Conservation (phyloP, 345 rosid species). For the Syzygium grande region DNA sequence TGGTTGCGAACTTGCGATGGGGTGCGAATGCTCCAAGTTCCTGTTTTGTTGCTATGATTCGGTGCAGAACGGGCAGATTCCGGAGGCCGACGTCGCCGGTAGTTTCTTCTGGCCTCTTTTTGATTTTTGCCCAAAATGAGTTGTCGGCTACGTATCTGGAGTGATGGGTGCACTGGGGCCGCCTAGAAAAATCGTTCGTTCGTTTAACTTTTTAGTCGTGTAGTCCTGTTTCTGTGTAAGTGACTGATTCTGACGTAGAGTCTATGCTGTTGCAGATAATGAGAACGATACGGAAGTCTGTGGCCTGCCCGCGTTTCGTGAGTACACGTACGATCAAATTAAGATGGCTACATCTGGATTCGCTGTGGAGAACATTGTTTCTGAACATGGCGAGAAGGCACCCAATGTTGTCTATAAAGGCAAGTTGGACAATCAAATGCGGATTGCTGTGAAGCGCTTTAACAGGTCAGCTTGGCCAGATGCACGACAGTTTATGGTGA, state of each 20-base stretch:
- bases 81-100: constrained; percentile 16
- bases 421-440: constrained; percentile 61
- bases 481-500: constrained; percentile 71
- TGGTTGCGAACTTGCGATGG: constrained; percentile 8
- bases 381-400: constrained; percentile 92
- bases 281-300: constrained; percentile 33
- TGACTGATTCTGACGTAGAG: background rate
- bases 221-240: background rate
- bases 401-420: constrained; percentile 91
- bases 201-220: background rate
- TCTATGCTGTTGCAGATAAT: constrained; percentile 24
- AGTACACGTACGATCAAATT: constrained; percentile 64
- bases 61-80: constrained; percentile 2
- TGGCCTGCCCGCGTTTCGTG: constrained; percentile 43
- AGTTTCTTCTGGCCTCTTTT: background rate
- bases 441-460: constrained; percentile 88
- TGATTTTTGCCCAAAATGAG: background rate
- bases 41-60: constrained; percentile 15
- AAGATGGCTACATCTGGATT: constrained; percentile 80
- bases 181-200: background rate
- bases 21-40: constrained; percentile 29
- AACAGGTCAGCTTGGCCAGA: constrained; percentile 94
- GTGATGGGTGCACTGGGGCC: background rate
- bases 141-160: background rate
- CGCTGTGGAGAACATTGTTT: constrained; percentile 82